Base-by-base conservation (phyloP, 768 basidiomycete genomes). In the Rickenella mellea region DNA sequence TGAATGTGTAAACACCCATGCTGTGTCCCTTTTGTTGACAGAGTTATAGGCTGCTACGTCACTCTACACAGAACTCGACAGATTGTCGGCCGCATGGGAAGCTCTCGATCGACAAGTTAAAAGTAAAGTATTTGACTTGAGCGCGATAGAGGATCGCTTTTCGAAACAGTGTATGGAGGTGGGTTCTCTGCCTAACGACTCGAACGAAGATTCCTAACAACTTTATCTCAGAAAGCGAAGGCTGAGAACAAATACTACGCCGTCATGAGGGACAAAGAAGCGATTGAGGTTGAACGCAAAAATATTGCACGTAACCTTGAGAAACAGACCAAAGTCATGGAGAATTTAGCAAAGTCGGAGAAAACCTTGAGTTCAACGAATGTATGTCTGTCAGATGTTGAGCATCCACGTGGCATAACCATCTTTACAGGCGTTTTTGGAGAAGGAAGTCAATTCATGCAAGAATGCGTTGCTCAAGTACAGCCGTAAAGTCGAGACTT, bases 171-270 rank as follows among this genome's bases (percentile, higher is more conserved):
- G 64, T 14, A 69, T 78, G 19, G 92, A 94, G 60, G 92, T 89
- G 40, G 41, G 74, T 66, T 25, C 43, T 48, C 17, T 36, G n/a
- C n/a, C n/a, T n/a, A n/a, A n/a, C n/a, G n/a, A n/a, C n/a, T n/a
- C n/a, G n/a, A n/a, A n/a, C n/a, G n/a, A n/a, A n/a, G n/a, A n/a
- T n/a, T n/a, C n/a, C n/a, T n/a, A n/a, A 26, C 39, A 1, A 17
- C 44, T 31, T 40, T 11, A 14, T 27, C 40, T 27, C 61, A 97
- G 90, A 89, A 88, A 82, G 87, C 90, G 7, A 97, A 94, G 64
- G 80, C 86, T 12, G 93, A 97, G 46, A 94, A 92, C 67, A 97
- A 93, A 59, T 98, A 78, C 56, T 98, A 80, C 55, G 75, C 86
- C 14, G 81, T 82, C 2, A 87, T 94, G 81, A 80, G 91, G 24